These are phyloP conservation scores for Neurospora sp. DNA, from an alignment of 495 filamentous ascomycete species.

Conservation along the genomic window DNA sequence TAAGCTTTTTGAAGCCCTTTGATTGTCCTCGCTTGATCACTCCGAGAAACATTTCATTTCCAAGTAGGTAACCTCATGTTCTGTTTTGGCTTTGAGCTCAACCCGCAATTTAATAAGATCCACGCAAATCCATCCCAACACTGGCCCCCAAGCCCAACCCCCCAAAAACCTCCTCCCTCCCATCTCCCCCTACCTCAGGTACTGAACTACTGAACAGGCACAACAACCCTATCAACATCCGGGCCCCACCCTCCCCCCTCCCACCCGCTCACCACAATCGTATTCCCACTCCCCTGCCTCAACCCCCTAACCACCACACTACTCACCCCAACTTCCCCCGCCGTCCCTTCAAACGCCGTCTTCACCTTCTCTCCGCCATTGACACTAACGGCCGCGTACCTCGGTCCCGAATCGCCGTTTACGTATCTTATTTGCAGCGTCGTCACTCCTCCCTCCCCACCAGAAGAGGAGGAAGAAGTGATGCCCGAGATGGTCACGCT, in stretches of 20 bases:
- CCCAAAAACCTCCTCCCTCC: too few relatives aligned
- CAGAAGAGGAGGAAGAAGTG: background rate
- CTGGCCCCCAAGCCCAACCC: too few relatives aligned
- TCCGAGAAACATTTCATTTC: too few relatives aligned
- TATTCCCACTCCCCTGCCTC: conserved; percentile 33
- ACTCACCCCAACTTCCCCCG: conserved; percentile 20
- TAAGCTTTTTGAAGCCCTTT: background rate
- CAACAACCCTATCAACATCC: conserved; percentile 48
- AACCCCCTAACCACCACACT: conserved; percentile 34
- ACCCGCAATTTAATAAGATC: too few relatives aligned
- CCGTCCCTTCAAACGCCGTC: conserved; percentile 37
- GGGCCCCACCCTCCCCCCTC: conserved; percentile 38
- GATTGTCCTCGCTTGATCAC: background rate
- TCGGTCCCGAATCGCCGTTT: conserved; percentile 42
- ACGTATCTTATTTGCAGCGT: conserved; percentile 45
- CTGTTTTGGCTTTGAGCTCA: too few relatives aligned
- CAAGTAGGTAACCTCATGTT: too few relatives aligned
- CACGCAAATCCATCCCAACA: too few relatives aligned
- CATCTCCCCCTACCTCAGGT: too few relatives aligned
- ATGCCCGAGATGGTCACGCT: conserved; percentile 29
- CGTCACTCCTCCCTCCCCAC: conserved; percentile 26
- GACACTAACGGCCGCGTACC: conserved; percentile 46
- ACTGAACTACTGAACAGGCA: conserved; percentile 27
- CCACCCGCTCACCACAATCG: conserved; percentile 38
- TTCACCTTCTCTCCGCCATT: conserved; percentile 44